A percentile compares a stretch with the other conserved stretches of the same genome.
phyloP scores from a whole-genome alignment of 805 yeast genomes.

The Sugiyamaella boreocaroliniensis region DNA sequence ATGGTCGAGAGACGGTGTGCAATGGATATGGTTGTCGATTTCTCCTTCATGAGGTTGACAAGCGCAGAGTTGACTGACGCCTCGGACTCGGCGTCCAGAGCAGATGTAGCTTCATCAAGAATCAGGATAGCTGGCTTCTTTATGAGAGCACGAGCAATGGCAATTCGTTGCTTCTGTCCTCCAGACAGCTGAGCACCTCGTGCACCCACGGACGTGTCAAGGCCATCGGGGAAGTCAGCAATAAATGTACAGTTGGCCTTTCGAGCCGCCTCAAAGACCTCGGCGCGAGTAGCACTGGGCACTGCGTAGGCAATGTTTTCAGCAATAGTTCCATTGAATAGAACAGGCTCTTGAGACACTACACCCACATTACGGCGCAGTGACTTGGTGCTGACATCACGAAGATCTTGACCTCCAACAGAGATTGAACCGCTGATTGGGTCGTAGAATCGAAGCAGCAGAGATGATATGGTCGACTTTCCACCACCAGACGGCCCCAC shows the following conservation, averaged over 20 bases:
- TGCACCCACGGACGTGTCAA: slow-evolving; percentile 79
- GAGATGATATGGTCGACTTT: slow-evolving; percentile 78
- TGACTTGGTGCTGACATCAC: slow-evolving; percentile 60
- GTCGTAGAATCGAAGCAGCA: slow-evolving; percentile 78
- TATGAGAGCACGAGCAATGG: slow-evolving; percentile 80
- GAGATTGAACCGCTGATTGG: slow-evolving; percentile 57
- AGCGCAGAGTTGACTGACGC: slow-evolving; percentile 75
- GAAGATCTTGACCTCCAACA: slow-evolving; percentile 59
- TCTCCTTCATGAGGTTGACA: slow-evolving; percentile 44
- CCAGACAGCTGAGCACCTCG: slow-evolving; percentile 87
- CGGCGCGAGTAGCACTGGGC: slow-evolving; percentile 50
- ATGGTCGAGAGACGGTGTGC: slow-evolving; percentile 91
- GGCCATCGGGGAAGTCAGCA: slow-evolving; percentile 67
- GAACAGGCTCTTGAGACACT: slow-evolving; percentile 87
- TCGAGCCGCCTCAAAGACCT: slow-evolving; percentile 53
- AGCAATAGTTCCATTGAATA: slow-evolving; percentile 77
- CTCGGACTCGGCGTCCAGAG: slow-evolving; percentile 83
- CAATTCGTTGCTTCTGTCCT: slow-evolving; percentile 91
- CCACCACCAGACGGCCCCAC: slow-evolving; percentile 99
- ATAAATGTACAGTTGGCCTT: slow-evolving; percentile 76
- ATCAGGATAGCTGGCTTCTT: slow-evolving; percentile 73
- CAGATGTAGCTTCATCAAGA: slow-evolving; percentile 92
- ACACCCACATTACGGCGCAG: slow-evolving; percentile 75
- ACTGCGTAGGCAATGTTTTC: slow-evolving; percentile 79
- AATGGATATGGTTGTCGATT: slow-evolving; percentile 69